A percentile compares a stretch with the other conserved stretches of the same genome.
These are phyloP conservation scores for Metschnikowia kunwiensis DNA, from an alignment of 805 yeast species.

Conservation along the genomic window DNA sequence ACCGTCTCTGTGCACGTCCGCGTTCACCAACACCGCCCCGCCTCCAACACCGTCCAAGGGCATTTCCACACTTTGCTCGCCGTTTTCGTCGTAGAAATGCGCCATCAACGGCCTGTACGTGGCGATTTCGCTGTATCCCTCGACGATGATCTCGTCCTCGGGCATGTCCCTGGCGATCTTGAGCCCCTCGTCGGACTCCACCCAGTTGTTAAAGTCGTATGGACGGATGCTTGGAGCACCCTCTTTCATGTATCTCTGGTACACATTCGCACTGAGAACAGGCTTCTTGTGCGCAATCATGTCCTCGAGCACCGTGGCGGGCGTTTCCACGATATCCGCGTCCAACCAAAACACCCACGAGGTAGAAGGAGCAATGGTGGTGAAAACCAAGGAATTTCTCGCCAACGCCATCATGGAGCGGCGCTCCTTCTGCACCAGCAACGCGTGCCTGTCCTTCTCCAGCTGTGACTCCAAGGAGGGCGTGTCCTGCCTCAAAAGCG, in stretches of 20 bases:
- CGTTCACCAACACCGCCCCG: conserved; percentile 91
- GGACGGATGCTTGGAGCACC: conserved; percentile 69
- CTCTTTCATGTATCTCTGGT: conserved; percentile 70
- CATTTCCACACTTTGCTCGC: conserved; percentile 66
- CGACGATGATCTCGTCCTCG: conserved; percentile 91
- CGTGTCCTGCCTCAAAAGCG: conserved; percentile 87
- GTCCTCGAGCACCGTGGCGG: conserved; percentile 79
- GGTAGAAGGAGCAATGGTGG: conserved; percentile 84
- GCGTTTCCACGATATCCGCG: conserved; percentile 90
- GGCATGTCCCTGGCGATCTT: conserved; percentile 66
- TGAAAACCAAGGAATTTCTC: conserved; percentile 84
- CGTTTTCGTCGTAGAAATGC: conserved; percentile 66
- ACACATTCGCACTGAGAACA: conserved; percentile 88
- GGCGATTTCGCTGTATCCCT: conserved; percentile 90
- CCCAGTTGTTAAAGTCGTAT: conserved; percentile 96
- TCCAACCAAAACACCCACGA: conserved; percentile 98
- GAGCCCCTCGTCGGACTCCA: conserved; percentile 75
- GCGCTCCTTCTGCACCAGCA: conserved; percentile 81
- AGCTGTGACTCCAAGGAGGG: conserved; percentile 68
- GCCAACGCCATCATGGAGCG: conserved; percentile 91
- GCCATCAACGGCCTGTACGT: conserved; percentile 97
- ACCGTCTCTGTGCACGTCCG: conserved; percentile 98
- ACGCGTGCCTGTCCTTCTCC: conserved; percentile 90
- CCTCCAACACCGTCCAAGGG: conserved; percentile 97
- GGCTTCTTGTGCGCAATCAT: conserved; percentile 82